phyloP scores from a whole-genome alignment of 495 filamentous ascomycete species.

The Hypoxylon perforatum region DNA sequence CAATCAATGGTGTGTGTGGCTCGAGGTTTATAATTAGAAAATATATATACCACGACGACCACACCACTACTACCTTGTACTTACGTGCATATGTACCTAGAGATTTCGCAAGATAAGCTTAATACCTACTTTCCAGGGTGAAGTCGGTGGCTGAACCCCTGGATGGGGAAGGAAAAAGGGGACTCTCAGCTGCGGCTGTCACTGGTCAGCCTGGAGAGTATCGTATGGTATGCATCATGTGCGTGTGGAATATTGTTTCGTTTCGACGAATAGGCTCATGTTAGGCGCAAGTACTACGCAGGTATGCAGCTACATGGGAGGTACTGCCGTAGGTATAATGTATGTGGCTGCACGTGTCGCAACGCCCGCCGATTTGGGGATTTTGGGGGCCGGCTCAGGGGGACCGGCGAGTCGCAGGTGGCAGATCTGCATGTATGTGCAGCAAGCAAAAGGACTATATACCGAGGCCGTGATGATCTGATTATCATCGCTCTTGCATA shows the following conservation, averaged over 20 bases:
- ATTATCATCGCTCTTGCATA: conserved; percentile 31
- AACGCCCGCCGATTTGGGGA: background rate
- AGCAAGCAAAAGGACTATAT: conserved; percentile 2
- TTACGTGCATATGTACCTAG: no score
- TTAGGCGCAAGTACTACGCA: no score
- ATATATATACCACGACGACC: no score
- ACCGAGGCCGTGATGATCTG: conserved; percentile 30
- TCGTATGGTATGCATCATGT: conserved; percentile 15
- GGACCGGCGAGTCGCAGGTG: background rate
- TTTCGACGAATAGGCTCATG: no score
- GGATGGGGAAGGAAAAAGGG: background rate
- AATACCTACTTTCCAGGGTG: no score
- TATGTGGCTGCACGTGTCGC: conserved; percentile 10
- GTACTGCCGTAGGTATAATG: no score
- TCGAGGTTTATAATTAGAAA: no score
- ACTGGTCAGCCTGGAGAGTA: conserved; percentile 4
- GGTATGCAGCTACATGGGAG: no score
- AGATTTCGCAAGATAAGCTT: no score
- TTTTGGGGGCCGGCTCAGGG: background rate
- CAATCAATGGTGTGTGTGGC: no score
- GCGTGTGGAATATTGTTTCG: conserved; percentile 25
- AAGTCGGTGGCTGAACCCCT: no score
- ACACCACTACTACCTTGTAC: no score
- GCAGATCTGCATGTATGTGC: conserved; percentile 6
- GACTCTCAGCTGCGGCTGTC: conserved; percentile 3